Conservation (phyloP, 345 rosid species). For the Brassica juncea region DNA sequence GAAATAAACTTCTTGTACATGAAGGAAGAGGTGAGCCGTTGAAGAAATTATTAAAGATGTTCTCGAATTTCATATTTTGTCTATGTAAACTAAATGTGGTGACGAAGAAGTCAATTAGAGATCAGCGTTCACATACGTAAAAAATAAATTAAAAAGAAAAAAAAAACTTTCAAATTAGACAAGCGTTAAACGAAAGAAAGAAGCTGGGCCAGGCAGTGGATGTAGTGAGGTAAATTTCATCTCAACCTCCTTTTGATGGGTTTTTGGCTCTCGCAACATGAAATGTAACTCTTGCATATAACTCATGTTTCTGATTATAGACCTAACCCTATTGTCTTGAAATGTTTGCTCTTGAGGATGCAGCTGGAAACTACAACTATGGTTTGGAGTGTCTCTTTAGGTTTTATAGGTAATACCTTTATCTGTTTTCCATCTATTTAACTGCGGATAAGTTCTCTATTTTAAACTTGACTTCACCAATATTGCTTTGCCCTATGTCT, state of each 20-base stretch:
- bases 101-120: no score
- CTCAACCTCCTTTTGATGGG: neutral
- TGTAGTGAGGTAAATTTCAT: neutral
- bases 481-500: constrained; percentile 14
- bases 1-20: no score
- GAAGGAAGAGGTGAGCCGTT: no score
- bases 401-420: constrained; percentile 72
- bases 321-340: neutral
- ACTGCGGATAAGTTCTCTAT: neutral
- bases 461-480: neutral
- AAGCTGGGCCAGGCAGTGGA: neutral
- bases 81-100: no score
- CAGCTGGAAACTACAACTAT: constrained; percentile 73
- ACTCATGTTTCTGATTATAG: neutral
- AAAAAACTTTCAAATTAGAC: no score
- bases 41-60: no score
- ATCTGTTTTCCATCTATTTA: neutral
- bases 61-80: no score
- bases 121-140: no score
- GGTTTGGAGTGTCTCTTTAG: constrained; percentile 96
- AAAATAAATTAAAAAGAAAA: no score
- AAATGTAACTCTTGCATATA: constrained; percentile 4
- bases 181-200: neutral
- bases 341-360: constrained; percentile 83
- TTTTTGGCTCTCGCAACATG: neutral